Percentiles rank a stretch among this genome's conserved stretches.
Conservation (phyloP, 1,139 yeast species). For the Blastobotrys buckinghamii region DNA sequence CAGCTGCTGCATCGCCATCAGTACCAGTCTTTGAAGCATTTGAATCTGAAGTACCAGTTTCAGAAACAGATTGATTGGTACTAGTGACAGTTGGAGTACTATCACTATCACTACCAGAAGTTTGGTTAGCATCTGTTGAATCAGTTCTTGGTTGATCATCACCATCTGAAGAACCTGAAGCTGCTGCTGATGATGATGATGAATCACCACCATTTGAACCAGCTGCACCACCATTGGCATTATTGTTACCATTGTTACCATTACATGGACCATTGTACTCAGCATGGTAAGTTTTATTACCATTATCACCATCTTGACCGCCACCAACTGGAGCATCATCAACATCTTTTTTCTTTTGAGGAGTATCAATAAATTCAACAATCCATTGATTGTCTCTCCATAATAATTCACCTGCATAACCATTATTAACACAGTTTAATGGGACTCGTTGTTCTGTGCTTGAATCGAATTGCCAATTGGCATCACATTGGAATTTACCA, state of each 20-base stretch:
- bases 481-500: not conserved
- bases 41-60: no score
- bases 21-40: not conserved
- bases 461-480: not conserved
- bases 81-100: not conserved
- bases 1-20: not conserved
- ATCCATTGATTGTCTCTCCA: not conserved
- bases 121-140: no score
- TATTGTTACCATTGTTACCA: not conserved
- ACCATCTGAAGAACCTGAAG: not conserved
- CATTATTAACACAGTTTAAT: not conserved
- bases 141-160: not conserved
- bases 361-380: slow-evolving; percentile 2
- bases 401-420: slow-evolving; percentile 1
- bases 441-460: not conserved
- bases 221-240: not conserved
- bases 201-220: no score
- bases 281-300: not conserved
- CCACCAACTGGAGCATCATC: not conserved
- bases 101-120: no score
- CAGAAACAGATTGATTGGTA: no score
- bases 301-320: not conserved
- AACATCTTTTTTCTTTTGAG: not conserved
- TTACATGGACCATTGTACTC: not conserved
- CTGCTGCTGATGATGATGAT: no score